Evolutionary conservation across 805 yeast genomes (phyloP), one percentile per base, ranked within the genome.

Genomic region (Komagataella mondaviorum): DNA sequence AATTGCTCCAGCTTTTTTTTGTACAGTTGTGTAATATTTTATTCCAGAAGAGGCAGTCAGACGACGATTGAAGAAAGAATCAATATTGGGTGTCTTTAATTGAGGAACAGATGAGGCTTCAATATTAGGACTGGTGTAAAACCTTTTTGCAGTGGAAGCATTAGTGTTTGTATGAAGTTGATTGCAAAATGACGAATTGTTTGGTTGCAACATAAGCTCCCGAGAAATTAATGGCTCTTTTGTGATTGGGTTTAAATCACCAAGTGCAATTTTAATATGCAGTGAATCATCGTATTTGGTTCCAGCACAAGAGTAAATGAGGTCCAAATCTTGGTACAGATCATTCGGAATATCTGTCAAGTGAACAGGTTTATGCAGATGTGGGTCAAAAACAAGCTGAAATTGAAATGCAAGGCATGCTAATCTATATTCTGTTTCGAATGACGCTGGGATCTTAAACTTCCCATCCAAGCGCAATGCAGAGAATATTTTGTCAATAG

Each of bases 341-440:
- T 71, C 45, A 0, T 63, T 67, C 0, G 85, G 82, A 10, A 83
- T 68, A 3, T 73, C 76, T 57, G 77, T 79, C 56, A 91, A 69
- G 39, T 87, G 78, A 1, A 73, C 71, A n/a, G 88, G 67, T 44
- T 58, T 50, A 45, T 71, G 59, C 1, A 60, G 54, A 1, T 63
- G 49, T 0, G 96, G 95, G 62, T 90, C 78, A 65, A 80, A 91
- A 1, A 93, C 97, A 55, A 95, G 75, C 63, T 89, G 97, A 63
- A 71, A 85, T 60, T 76, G 82, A 63, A 93, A 93, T 10, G 97
- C 91, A 46, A 81, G 70, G 54, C 77, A 75, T 0, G 99, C 98
- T 48, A 71, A 69, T 36, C 68, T 61, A 50, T 80, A 83, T 55
- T 85, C 90, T 1, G 71, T 71, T 49, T 72, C 70, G 57, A 87